Conservation (phyloP, 139 green algal species). For the Volvox africanus region DNA sequence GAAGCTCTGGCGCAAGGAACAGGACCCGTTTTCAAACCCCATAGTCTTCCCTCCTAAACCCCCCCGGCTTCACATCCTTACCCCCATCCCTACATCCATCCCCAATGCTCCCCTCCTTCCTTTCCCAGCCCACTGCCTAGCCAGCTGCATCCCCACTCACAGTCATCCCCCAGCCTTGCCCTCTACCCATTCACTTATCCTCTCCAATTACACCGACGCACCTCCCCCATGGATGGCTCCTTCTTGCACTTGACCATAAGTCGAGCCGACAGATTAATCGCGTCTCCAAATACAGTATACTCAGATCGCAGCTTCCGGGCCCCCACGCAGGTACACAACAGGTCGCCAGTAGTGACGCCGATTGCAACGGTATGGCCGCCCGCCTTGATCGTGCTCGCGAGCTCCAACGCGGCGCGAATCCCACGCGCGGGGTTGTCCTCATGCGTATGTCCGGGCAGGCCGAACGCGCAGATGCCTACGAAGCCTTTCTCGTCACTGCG, state of each 20-base stretch:
- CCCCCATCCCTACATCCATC: too few relatives aligned
- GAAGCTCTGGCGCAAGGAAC: too few relatives aligned
- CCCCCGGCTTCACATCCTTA: too few relatives aligned
- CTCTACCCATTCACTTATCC: too few relatives aligned
- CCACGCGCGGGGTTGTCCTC: constrained; percentile 75
- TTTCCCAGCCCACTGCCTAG: neutral
- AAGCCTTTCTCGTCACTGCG: constrained; percentile 93
- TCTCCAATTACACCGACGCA: neutral
- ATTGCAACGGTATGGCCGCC: constrained; percentile 56
- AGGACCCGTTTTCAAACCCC: too few relatives aligned
- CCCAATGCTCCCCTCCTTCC: too few relatives aligned
- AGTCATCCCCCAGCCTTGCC: too few relatives aligned
- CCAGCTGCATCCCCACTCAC: neutral
- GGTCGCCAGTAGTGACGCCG: constrained; percentile 84
- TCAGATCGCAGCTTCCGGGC: constrained; percentile 76
- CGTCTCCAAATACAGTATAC: constrained; percentile 91
- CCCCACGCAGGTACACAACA: constrained; percentile 87
- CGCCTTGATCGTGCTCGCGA: constrained; percentile 47
- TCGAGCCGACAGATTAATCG: constrained; percentile 87
- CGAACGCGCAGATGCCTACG: constrained; percentile 84
- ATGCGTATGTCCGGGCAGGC: constrained; percentile 81
- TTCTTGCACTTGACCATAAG: constrained; percentile 80
- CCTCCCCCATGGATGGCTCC: constrained; percentile 25
- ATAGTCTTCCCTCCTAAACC: too few relatives aligned
- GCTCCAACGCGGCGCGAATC: constrained; percentile 67